Percentiles rank a stretch among this genome's conserved stretches.
phyloP scores from a whole-genome alignment of 2,329 filamentous ascomycete genomes.

The Sporothrix euskadiensis region DNA sequence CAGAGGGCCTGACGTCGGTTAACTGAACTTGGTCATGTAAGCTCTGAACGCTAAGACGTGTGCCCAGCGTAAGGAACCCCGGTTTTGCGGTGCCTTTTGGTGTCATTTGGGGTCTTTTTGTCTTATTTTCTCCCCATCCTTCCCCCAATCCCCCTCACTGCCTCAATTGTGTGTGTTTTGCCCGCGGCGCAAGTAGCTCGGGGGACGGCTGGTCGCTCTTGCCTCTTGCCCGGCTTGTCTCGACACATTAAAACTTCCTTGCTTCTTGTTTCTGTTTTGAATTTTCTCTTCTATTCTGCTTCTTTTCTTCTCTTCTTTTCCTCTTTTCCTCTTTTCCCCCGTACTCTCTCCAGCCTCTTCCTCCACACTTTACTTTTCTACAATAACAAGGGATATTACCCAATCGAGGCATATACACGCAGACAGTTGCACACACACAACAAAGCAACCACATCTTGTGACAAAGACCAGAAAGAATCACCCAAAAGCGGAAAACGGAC shows the following conservation, averaged over 20 bases:
- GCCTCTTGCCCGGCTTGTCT: constrained; percentile 14
- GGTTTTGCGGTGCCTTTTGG: constrained; percentile 5
- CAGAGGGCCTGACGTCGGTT: constrained; percentile 10
- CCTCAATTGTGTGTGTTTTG: background rate
- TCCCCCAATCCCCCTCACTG: background rate
- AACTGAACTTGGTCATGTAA: constrained; percentile 1
- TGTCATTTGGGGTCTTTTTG: background rate
- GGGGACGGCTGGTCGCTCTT: constrained; percentile 10
- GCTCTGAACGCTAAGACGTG: constrained; percentile 9
- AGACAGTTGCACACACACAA: constrained; percentile 4
- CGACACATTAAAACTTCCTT: background rate
- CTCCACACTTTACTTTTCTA: background rate
- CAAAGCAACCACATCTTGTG: constrained; percentile 6
- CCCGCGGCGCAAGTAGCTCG: constrained; percentile 14
- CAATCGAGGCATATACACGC: constrained; percentile 19
- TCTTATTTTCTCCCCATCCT: too few relatives aligned
- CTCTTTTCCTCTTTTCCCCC: background rate
- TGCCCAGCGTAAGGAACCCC: constrained; percentile 20
- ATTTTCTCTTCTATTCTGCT: background rate
- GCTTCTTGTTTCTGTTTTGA: constrained; percentile 4
- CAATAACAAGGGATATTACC: constrained; percentile 22
- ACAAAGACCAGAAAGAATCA: constrained; percentile 4
- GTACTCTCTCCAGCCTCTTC: background rate
- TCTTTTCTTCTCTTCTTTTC: background rate
- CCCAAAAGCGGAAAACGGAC: background rate